Percentiles rank a stretch among this genome's conserved stretches.
These are phyloP conservation scores for Penicillium freii DNA, from an alignment of 2,329 filamentous ascomycete genomes.

Conservation along the genomic window DNA sequence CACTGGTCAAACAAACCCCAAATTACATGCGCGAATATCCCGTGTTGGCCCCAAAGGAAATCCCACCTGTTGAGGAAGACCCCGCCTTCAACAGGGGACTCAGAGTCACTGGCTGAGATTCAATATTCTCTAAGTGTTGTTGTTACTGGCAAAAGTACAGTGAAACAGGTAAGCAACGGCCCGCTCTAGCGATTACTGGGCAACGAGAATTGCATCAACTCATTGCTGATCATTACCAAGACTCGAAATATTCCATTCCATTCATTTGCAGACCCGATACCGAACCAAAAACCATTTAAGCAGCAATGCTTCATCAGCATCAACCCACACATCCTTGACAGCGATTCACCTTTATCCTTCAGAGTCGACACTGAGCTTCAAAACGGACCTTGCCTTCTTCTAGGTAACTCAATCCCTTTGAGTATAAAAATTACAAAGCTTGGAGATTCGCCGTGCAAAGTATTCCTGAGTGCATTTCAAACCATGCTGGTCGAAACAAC, in stretches of 20 bases:
- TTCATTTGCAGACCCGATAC: not conserved
- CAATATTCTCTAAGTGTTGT: not conserved
- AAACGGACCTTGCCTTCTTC: constrained; percentile 16
- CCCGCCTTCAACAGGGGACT: not conserved
- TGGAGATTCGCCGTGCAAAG: not conserved
- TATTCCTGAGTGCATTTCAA: constrained; percentile 18
- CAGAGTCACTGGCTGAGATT: not conserved
- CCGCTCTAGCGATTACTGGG: not conserved
- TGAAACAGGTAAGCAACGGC: not conserved
- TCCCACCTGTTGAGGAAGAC: not conserved
- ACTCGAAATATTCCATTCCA: not conserved
- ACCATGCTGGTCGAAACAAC: constrained; percentile 22
- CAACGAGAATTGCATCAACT: not conserved
- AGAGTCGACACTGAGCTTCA: constrained; percentile 9
- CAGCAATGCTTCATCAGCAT: not conserved
- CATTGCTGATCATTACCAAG: not conserved
- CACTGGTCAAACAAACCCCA: not conserved
- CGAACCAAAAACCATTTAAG: not conserved
- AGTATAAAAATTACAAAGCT: constrained; percentile 11
- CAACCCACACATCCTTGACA: not conserved
- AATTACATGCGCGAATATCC: not conserved
- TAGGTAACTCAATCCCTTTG: constrained; percentile 13
- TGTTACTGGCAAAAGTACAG: not conserved
- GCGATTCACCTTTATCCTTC: not conserved
- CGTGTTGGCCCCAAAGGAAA: not conserved